phyloP scores from a whole-genome alignment of 2,329 filamentous ascomycete genomes.

The Emericellopsis cladophorae region DNA sequence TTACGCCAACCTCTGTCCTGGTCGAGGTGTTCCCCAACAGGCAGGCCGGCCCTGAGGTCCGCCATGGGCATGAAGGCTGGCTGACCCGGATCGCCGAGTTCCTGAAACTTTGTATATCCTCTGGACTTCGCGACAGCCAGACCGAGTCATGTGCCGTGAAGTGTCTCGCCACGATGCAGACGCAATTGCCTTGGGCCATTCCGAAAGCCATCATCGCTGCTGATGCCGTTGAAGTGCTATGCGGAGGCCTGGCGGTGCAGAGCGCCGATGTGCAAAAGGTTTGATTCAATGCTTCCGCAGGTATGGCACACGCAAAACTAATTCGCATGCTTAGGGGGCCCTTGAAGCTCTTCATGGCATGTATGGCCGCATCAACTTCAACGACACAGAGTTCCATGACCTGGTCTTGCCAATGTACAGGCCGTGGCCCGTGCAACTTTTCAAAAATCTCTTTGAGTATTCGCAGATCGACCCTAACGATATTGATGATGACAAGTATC shows the following conservation, averaged over 20 bases:
- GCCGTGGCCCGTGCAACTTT: conserved; percentile 55
- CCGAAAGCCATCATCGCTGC: conserved; percentile 67
- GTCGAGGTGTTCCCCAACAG: conserved; percentile 64
- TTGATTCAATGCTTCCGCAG: neutral
- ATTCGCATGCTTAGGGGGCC: conserved; percentile 43
- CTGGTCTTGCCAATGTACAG: conserved; percentile 72
- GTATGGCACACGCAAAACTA: conserved; percentile 5
- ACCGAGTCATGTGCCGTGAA: conserved; percentile 62
- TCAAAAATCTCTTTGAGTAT: conserved; percentile 68
- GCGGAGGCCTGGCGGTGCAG: conserved; percentile 55
- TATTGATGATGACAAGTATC: conserved; percentile 84
- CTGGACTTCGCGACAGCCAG: conserved; percentile 52
- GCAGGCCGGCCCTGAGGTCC: conserved; percentile 54
- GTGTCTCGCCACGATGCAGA: conserved; percentile 63
- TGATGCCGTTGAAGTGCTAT: conserved; percentile 57
- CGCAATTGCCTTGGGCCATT: conserved; percentile 77
- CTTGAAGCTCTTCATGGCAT: conserved; percentile 76
- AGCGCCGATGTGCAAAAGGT: conserved; percentile 66
- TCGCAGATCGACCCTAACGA: conserved; percentile 67
- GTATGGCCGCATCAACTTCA: conserved; percentile 62
- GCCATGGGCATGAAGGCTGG: conserved; percentile 79
- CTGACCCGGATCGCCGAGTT: conserved; percentile 63
- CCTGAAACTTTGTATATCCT: conserved; percentile 58
- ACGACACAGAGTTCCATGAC: conserved; percentile 64
- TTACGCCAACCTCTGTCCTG: conserved; percentile 68